phyloP scores from a whole-genome alignment of 1,284 basidiomycete species.

The Apiotrichum sp. region DNA sequence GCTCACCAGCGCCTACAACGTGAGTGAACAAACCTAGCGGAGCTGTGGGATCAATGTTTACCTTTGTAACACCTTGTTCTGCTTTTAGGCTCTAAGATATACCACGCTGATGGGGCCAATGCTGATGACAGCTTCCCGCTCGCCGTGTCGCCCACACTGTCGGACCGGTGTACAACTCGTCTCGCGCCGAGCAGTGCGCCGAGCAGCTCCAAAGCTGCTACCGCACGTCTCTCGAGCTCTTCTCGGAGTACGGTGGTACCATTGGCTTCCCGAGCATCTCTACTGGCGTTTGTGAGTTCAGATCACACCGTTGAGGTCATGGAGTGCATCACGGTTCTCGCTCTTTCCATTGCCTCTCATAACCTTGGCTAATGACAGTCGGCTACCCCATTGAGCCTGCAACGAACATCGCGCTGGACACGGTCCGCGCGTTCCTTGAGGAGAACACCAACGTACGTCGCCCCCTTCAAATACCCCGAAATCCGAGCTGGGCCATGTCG shows the following conservation, averaged over 20 bases:
- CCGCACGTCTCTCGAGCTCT: conserved; percentile 58
- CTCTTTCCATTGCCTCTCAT: background rate
- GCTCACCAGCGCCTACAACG: conserved; percentile 41
- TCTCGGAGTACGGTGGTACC: conserved; percentile 57
- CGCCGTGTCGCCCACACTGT: conserved; percentile 83
- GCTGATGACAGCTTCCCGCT: conserved; percentile 47
- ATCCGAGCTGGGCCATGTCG: background rate
- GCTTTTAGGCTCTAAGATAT: too few species aligned
- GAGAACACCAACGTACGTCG: conserved; percentile 25
- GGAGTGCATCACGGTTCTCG: too few species aligned
- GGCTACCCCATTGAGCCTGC: conserved; percentile 45
- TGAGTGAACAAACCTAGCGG: conserved; percentile 19
- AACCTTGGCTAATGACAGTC: conserved; percentile 20
- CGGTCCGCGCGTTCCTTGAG: conserved; percentile 31
- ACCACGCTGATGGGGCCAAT: background rate
- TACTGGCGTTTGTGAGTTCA: conserved; percentile 40
- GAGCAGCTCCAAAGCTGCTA: conserved; percentile 68
- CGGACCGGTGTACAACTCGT: conserved; percentile 66
- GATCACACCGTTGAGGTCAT: background rate
- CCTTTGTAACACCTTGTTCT: too few species aligned
- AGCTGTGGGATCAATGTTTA: too few species aligned
- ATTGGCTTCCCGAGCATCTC: conserved; percentile 53
- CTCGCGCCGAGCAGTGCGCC: conserved; percentile 51
- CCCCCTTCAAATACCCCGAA: background rate
- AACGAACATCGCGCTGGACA: conserved; percentile 37